phyloP scores from a whole-genome alignment of 2,329 filamentous ascomycete genomes.

The Pseudogymnoascus pannorum region DNA sequence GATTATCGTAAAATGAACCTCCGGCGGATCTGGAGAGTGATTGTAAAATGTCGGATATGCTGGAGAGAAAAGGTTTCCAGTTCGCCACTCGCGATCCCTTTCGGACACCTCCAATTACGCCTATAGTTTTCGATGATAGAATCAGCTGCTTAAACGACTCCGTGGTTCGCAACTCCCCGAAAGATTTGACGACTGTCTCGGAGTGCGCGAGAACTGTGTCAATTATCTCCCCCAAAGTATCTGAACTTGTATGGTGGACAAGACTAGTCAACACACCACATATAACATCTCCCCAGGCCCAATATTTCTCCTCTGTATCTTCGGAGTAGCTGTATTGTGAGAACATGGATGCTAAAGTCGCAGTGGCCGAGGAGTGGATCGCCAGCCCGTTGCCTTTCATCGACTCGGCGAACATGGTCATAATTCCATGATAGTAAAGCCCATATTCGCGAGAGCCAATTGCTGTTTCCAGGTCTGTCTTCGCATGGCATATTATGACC shows the following conservation, averaged over 20 bases:
- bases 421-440: constrained; percentile 78
- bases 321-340: constrained; percentile 35
- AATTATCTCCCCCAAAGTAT: constrained; percentile 64
- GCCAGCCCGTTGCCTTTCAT: constrained; percentile 54
- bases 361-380: constrained; percentile 52
- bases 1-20: constrained; percentile 23
- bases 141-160: constrained; percentile 36
- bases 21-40: constrained; percentile 34
- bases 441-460: constrained; percentile 50
- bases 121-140: constrained; percentile 53
- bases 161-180: constrained; percentile 29
- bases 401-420: constrained; percentile 86
- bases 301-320: constrained; percentile 40
- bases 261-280: constrained; percentile 72
- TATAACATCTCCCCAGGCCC: constrained; percentile 57
- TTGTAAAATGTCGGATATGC: constrained; percentile 46
- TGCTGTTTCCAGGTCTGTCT: constrained; percentile 55
- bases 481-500: constrained; percentile 63
- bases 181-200: constrained; percentile 32
- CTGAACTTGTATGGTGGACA: constrained; percentile 71
- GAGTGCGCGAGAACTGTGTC: constrained; percentile 50
- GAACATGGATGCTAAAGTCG: constrained; percentile 47
- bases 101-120: constrained; percentile 68
- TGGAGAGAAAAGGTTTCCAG: constrained; percentile 61
- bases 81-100: constrained; percentile 66